Base-by-base conservation (phyloP, 768 basidiomycete genomes). In the Phanerochaete sordida region DNA sequence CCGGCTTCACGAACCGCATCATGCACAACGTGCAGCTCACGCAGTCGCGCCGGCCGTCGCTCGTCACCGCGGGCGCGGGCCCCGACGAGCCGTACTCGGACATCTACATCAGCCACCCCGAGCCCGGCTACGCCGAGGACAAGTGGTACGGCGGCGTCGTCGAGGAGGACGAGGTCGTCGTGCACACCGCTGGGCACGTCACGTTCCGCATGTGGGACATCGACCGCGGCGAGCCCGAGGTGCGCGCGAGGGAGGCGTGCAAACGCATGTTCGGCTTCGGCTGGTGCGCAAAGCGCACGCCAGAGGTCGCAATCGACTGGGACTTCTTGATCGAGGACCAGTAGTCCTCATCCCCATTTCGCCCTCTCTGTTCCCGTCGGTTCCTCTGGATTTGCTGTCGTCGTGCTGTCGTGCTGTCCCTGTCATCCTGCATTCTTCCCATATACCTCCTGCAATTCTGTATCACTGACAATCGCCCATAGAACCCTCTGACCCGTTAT, bases 161-260 rank as follows among this genome's bases (percentile, higher is more conserved):
- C 35, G 74, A 77, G 51, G 80, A 81, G 58, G 90, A 91, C 68
- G 82, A 85, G 66, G 83, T 90, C 50, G 73, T 85, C 50, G 80
- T 91, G 7, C 72, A 74, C 46, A 88, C 88, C n/a, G 65, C 67
- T 19, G 89, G 90, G 19, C 73, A 70, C 45, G 79, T 91, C 58
- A 81, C 79, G 2, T 87, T 91, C 71, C 83, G 84, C 30, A 90
- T 90, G 88, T 91, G 90, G 90, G 87, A 91, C 70, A 80, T 87
- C 56, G 79, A 81, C 62, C 83, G 84, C 16, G 79, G 81, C 63
- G 78, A 82, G 47, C 84, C 88, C 21, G 90, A 91, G 70, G 83
- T 80, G 48, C 58, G 74, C 48, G 81, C 81, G 58, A 84, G 81
- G 70, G 90, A 91, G 73, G 74, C 79, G 1, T 70, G 70, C 65